These are phyloP conservation scores for Corrigiola litoralis DNA, from an alignment of 179 eudicot species.

Conservation along the genomic window DNA sequence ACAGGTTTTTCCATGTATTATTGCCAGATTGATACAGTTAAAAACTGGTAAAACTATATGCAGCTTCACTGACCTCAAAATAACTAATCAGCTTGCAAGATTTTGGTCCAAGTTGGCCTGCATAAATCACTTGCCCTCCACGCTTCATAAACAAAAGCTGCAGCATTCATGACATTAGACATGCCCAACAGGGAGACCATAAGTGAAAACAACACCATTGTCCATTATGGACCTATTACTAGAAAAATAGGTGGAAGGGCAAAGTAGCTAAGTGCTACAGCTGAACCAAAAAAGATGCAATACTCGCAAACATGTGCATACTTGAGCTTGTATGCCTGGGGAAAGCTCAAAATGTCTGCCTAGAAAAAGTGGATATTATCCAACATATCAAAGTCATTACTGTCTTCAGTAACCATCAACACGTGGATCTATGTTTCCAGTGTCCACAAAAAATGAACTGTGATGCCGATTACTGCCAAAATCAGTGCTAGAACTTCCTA, in stretches of 20 bases:
- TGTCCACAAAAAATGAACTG: too few relatives aligned
- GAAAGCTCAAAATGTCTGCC: too few relatives aligned
- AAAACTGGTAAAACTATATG: not conserved
- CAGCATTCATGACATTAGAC: conserved; percentile 13
- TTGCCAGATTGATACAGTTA: not conserved
- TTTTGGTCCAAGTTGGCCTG: conserved; percentile 80
- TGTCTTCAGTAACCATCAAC: not conserved
- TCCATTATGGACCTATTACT: not conserved
- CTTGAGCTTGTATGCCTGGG: too few relatives aligned
- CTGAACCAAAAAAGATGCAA: too few relatives aligned
- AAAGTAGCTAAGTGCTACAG: too few relatives aligned
- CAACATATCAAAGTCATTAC: too few relatives aligned
- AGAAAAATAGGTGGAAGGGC: too few relatives aligned
- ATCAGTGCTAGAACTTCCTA: too few relatives aligned
- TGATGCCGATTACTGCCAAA: too few relatives aligned
- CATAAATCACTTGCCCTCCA: conserved; percentile 91
- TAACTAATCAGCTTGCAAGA: conserved; percentile 72
- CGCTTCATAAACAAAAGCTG: conserved; percentile 97
- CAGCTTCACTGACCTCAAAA: conserved; percentile 63
- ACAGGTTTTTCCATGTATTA: conserved; percentile 5
- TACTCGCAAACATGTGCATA: too few relatives aligned
- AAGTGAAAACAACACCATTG: not conserved
- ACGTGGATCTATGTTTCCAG: too few relatives aligned
- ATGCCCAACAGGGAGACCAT: not conserved
- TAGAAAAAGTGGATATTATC: too few relatives aligned